Base-by-base conservation (phyloP, 2,329 filamentous ascomycete genomes). In the Nemania abortiva region DNA sequence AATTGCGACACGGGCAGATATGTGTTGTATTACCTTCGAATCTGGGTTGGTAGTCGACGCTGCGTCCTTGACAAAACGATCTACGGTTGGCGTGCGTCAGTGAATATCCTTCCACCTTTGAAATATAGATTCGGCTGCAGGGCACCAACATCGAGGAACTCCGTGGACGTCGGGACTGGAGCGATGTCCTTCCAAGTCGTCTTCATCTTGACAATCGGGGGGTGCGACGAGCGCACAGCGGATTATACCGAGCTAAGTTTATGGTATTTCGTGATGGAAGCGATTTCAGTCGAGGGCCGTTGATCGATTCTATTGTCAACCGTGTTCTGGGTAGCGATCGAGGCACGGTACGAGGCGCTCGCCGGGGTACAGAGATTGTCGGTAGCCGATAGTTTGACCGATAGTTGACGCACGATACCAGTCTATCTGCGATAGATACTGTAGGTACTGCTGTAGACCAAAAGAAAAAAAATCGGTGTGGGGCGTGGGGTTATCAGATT, bases 1-100 rank as follows among this genome's bases (percentile, higher is more conserved):
- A 3, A 20, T 34, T 4, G 24, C 27, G 24, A 20, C 22, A 24
- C 7, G 50, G 24, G 55, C 15, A 29, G 37, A 18, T 0, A 22
- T 24, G 20, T 5, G 18, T 47, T n/a, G 20, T 27, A 27, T 58
- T 67, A 71, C 69, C 69, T 70, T 77, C 96, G 90, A 80, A 99
- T 98, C 85, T 98, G 94, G 57, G 94, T 99, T 15, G 96, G 96
- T 72, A 99, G 86, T 71, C 95, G 91, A 79, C 95, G 89, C 87
- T 98, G 95, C 4, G 94, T 98, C 75, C 96, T 88, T 79, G 93
- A 97, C 77, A 99, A 88, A 74, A 98, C 95, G 81, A 99, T 73
- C 72, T 73, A 45, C 24, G 1, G 45, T 24, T n/a, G 10, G 49
- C 20, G 62, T 34, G 2, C 18, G 52, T 70, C 62, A 72, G 72